Evolutionary conservation across 83 land plant species (phyloP).

Genomic region (Thuja plicata): DNA sequence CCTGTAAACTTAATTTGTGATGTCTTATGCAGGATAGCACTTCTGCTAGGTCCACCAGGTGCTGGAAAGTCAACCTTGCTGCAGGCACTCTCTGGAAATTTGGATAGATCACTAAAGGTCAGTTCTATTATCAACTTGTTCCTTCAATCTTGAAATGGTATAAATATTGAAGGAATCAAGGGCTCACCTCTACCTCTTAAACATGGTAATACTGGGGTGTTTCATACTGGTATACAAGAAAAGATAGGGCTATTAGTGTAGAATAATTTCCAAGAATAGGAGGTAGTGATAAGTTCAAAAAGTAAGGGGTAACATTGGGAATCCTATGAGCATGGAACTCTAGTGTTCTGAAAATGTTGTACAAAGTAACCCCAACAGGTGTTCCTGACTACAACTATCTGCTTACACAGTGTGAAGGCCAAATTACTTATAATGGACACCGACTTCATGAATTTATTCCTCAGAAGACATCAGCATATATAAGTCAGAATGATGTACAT

Average conservation of each 20-base stretch:
- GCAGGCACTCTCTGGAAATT: constrained; percentile 31
- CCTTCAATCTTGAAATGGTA: background rate
- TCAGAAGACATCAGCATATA: constrained; percentile 58
- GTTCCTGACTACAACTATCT: background rate
- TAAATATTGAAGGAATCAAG: background rate
- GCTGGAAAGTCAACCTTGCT: constrained; percentile 35
- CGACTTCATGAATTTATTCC: constrained; percentile 43
- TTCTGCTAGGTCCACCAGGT: constrained; percentile 38
- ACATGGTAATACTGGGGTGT: background rate
- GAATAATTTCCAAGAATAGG: no score
- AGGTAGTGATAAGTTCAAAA: no score
- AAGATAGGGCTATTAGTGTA: no score
- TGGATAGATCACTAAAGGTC: constrained; percentile 28
- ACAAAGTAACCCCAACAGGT: no score
- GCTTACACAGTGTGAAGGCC: constrained; percentile 33
- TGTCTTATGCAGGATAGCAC: constrained; percentile 26
- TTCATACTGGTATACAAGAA: no score
- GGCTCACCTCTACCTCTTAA: background rate
- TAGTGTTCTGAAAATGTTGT: no score
- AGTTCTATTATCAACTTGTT: background rate
- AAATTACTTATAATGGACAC: constrained; percentile 47
- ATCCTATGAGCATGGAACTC: no score
- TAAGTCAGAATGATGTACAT: constrained; percentile 62
- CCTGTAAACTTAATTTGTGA: background rate
- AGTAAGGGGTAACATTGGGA: no score